Evolutionary conservation across 2,329 filamentous ascomycete genomes (phyloP), one percentile per base, ranked within the genome.

Genomic region (Gaeumannomyces tritici): DNA sequence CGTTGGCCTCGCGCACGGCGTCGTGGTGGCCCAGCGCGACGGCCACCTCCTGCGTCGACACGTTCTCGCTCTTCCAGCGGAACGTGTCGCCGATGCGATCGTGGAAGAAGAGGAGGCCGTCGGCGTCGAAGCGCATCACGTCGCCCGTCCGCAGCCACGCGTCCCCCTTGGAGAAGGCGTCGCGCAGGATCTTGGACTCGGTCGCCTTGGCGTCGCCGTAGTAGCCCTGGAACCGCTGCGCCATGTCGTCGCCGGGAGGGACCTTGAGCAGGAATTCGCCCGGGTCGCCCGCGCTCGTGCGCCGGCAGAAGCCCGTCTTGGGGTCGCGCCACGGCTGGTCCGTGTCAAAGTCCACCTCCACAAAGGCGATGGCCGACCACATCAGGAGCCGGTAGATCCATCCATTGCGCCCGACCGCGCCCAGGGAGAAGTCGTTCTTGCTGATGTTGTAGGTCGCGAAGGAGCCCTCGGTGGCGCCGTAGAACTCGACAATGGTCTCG

Each of bases 81-180:
- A 88, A 91, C 0, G 89, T 91, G 70, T 91, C 89, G 62, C 89
- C 89, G 65, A 91, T 88, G 59, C 89, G 86, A 74, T 96, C 92
- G 63, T 87, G 85, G 76, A 96, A 96, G 77, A 82, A 95, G 72
- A 87, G 83, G 3, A 87, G 79, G 6, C 91, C 90, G 63, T 95
- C 86, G 1, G 65, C 63, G 66, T 92, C 89, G 76, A 82, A 83
- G n/a, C 86, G 81, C 35, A 95, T 76, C 24, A 95, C 81, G 69
- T 96, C 92, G n/a, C 92, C 92, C 0, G 90, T 89, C 28, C 91
- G 85, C 79, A 92, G 96, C 80, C 86, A 96, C 0, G 85, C 87
- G 69, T 96, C 92, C 18, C 89, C 91, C 69, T 88, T 88, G 63
- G 75, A 77, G 66, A 95, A 84, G 2, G 95, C 89, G 67, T 89